Percentiles rank a stretch among this genome's conserved stretches.
Conservation (phyloP, 2,329 filamentous ascomycete genomes). For the Fusarium sp. region DNA sequence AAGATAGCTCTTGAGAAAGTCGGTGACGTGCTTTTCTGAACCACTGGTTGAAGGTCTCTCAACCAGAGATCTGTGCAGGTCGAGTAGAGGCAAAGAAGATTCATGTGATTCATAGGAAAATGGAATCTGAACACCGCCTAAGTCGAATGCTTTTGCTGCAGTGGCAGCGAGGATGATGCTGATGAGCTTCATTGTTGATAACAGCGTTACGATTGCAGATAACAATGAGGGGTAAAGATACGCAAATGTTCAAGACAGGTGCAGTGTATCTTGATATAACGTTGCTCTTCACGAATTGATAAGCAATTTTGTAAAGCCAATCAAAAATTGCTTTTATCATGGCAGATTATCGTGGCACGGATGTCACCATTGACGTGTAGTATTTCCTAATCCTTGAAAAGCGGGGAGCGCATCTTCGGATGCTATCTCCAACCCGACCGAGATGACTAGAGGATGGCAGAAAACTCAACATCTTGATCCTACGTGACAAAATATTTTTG, state of each 20-base stretch:
- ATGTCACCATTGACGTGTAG: neutral
- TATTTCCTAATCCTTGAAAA: neutral
- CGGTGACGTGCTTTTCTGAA: neutral
- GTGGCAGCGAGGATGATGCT: neutral
- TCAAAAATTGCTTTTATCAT: neutral
- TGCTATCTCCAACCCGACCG: neutral
- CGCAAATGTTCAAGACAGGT: neutral
- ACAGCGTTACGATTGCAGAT: neutral
- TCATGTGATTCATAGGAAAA: neutral
- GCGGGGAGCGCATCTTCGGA: neutral
- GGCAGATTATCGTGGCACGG: neutral
- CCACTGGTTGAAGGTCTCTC: neutral
- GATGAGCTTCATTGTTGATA: neutral
- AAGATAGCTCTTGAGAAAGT: constrained; percentile 7
- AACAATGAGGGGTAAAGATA: constrained; percentile 3
- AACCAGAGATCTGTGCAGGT: constrained; percentile 3
- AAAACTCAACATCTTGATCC: too few species aligned
- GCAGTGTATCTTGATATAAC: neutral
- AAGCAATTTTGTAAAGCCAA: neutral
- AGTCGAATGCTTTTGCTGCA: neutral
- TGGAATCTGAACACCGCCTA: rapidly evolving
- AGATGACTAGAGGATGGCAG: too few species aligned
- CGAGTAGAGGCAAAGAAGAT: neutral
- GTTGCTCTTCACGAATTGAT: neutral
- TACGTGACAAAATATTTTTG: too few species aligned